phyloP scores from a whole-genome alignment of 2,329 filamentous ascomycete species.

The Diaporthe nobilis region DNA sequence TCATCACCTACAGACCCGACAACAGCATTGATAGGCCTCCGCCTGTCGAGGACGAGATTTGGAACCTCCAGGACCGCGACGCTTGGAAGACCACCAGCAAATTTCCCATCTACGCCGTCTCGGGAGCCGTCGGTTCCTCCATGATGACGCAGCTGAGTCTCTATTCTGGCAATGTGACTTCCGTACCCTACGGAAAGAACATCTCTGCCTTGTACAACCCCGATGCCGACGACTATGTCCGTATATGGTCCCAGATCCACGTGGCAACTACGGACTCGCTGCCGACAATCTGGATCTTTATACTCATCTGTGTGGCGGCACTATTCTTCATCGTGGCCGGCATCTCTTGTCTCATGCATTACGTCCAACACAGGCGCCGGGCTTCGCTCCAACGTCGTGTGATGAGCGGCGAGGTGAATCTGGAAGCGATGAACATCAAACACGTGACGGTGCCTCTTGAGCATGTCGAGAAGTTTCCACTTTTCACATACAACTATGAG shows the following conservation, averaged over 20 bases:
- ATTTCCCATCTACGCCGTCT: conserved; percentile 88
- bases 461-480: conserved; percentile 80
- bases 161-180: conserved; percentile 83
- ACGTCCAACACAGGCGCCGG: conserved; percentile 80
- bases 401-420: conserved; percentile 82
- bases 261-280: conserved; percentile 65
- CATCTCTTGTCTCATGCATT: conserved; percentile 82
- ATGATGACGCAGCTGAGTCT: conserved; percentile 80
- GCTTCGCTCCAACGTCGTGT: conserved; percentile 78
- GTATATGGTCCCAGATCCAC: conserved; percentile 70
- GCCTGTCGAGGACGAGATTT: conserved; percentile 72
- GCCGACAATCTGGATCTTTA: conserved; percentile 86
- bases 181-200: conserved; percentile 70
- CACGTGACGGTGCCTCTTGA: conserved; percentile 81
- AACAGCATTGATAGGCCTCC: conserved; percentile 75
- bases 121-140: conserved; percentile 73
- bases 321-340: conserved; percentile 76
- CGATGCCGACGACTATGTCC: conserved; percentile 70
- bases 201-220: conserved; percentile 69
- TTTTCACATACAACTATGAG: conserved; percentile 81
- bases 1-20: conserved; percentile 74
- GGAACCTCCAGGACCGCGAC: conserved; percentile 78
- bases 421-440: conserved; percentile 89
- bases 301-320: conserved; percentile 78
- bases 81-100: conserved; percentile 80